Conservation (phyloP, 2,329 filamentous ascomycete genomes). For the Talaromyces sp. region DNA sequence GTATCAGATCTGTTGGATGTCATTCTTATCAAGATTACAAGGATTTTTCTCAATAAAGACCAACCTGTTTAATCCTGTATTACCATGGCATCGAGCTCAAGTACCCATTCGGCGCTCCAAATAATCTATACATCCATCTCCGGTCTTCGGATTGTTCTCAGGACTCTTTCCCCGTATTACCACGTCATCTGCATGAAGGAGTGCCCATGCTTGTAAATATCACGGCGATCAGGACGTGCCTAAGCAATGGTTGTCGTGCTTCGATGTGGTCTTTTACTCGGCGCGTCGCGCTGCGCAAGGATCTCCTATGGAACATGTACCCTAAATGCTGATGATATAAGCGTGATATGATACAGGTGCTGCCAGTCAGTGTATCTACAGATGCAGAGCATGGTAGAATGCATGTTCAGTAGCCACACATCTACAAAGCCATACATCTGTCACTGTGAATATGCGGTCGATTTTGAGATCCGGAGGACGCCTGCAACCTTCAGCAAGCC, state of each 20-base stretch:
- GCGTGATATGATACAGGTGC: not conserved
- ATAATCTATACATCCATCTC: not conserved
- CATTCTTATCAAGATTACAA: not conserved
- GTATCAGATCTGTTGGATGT: not conserved
- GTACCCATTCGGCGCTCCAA: not conserved
- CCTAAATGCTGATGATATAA: not conserved
- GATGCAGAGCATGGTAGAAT: not conserved
- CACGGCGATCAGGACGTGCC: slow-evolving; percentile 2
- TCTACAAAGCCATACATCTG: not conserved
- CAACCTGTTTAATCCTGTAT: not conserved
- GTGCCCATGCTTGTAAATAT: slow-evolving; percentile 3
- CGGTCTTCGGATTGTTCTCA: not conserved
- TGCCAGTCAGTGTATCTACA: too few relatives aligned
- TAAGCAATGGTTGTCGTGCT: not conserved
- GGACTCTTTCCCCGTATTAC: slow-evolving; percentile 1
- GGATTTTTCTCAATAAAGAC: not conserved
- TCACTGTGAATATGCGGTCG: not conserved
- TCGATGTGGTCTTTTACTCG: not conserved
- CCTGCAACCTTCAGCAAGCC: not conserved
- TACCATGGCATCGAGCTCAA: not conserved
- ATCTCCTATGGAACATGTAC: not conserved
- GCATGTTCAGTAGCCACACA: too few relatives aligned
- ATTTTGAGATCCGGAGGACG: not conserved
- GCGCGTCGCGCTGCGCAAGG: not conserved
- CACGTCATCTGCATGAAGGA: slow-evolving; percentile 11